Evolutionary conservation across 169 alveolate species (phyloP).

Genomic region (Cyclospora cayetanensis): DNA sequence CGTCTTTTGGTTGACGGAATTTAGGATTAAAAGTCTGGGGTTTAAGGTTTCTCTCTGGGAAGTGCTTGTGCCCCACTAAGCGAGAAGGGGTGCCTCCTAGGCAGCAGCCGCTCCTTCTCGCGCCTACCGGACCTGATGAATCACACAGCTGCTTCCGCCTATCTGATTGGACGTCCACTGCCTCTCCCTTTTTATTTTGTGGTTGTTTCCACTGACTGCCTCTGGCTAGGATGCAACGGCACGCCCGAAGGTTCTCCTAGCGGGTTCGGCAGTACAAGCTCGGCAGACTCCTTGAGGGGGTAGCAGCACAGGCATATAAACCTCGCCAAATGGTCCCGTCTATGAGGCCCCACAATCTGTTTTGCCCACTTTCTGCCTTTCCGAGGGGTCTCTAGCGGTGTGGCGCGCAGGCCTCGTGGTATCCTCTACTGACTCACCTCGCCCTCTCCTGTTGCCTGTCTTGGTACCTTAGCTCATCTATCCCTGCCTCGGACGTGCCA

Average conservation of each 20-base stretch:
- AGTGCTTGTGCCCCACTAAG: slow-evolving; percentile 41
- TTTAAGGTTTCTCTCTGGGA: slow-evolving; percentile 17
- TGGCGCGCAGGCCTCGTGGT: neutral
- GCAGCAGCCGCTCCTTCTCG: slow-evolving; percentile 36
- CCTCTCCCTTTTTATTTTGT: slow-evolving; percentile 7
- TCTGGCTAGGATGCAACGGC: neutral
- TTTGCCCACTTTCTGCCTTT: neutral
- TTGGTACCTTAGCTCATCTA: neutral
- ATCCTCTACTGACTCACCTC: neutral
- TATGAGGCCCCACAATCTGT: slow-evolving; percentile 1
- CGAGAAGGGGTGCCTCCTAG: slow-evolving; percentile 9
- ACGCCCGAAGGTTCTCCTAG: slow-evolving; percentile 1
- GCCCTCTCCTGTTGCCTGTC: slow-evolving; percentile 11
- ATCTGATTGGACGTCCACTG: neutral
- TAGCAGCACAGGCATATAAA: neutral
- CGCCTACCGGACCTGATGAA: slow-evolving; percentile 11
- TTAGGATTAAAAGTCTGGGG: neutral
- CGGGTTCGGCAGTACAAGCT: slow-evolving; percentile 49
- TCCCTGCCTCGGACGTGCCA: neutral
- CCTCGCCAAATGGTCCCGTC: neutral
- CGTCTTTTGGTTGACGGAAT: neutral
- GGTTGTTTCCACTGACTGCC: neutral
- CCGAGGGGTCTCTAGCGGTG: neutral
- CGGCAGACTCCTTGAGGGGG: neutral
- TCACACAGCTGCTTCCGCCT: neutral